Percentiles rank a stretch among this genome's conserved stretches.
These are phyloP conservation scores for Eruca vesicaria DNA, from an alignment of 441 rosid genomes.

Conservation along the genomic window DNA sequence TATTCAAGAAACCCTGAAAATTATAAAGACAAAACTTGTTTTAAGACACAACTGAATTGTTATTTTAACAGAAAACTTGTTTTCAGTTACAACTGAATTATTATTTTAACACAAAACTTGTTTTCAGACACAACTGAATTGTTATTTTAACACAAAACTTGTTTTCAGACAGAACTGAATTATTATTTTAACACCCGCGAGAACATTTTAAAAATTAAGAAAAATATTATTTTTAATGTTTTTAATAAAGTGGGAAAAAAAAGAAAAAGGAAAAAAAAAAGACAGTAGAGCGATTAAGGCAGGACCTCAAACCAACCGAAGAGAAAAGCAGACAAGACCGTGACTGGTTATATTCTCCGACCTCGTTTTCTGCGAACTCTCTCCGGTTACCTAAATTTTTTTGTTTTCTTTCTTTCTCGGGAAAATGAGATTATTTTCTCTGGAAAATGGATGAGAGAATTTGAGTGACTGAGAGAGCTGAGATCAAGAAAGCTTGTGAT, in stretches of 20 bases:
- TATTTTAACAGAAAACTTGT: too few relatives aligned
- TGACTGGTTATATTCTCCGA: slow-evolving; percentile 22
- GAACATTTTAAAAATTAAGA: slow-evolving; percentile 10
- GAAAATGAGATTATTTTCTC: slow-evolving; percentile 16
- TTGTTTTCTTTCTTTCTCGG: slow-evolving; percentile 6
- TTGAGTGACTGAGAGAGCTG: slow-evolving; percentile 16
- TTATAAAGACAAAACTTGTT: not conserved
- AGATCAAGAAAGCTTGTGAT: slow-evolving; percentile 15
- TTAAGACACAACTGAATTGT: not conserved
- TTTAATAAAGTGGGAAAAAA: too few relatives aligned
- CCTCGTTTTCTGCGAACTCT: slow-evolving; percentile 21
- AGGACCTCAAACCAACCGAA: slow-evolving; percentile 29
- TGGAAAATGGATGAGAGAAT: not conserved
- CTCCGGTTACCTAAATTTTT: too few relatives aligned
- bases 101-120: too few relatives aligned
- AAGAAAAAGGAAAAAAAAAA: not conserved
- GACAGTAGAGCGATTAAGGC: slow-evolving; percentile 29
- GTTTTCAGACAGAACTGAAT: too few relatives aligned
- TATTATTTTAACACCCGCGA: slow-evolving; percentile 11
- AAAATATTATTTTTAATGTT: too few relatives aligned
- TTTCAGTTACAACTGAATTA: too few relatives aligned
- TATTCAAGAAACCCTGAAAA: slow-evolving; percentile 13
- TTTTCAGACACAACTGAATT: not conserved
- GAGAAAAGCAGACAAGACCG: slow-evolving; percentile 35
- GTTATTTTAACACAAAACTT: too few relatives aligned